Conservation (phyloP, 768 basidiomycete genomes). For the Mycena rebaudengoi region DNA sequence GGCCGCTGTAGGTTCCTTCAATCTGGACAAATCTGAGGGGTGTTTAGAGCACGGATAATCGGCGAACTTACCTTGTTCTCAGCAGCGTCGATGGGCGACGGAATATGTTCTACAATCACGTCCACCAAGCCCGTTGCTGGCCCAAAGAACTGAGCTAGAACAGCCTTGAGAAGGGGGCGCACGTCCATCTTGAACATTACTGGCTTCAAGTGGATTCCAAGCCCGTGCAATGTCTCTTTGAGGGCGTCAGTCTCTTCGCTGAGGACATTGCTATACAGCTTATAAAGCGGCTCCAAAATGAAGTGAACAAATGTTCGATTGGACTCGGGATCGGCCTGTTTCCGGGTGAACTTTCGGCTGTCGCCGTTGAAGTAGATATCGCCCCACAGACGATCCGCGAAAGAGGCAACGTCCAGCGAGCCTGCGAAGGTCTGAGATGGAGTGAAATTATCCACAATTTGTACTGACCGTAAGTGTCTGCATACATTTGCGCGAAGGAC, state of each 20-base stretch:
- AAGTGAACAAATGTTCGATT: constrained; percentile 94
- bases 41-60: neutral
- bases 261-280: constrained; percentile 93
- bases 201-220: constrained; percentile 89
- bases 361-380: constrained; percentile 94
- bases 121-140: constrained; percentile 90
- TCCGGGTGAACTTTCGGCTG: constrained; percentile 91
- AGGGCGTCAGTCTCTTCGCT: constrained; percentile 94
- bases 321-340: constrained; percentile 80
- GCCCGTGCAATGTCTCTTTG: constrained; percentile 75
- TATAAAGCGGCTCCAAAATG: constrained; percentile 95
- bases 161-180: constrained; percentile 90
- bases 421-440: constrained; percentile 42
- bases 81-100: constrained; percentile 74
- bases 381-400: constrained; percentile 95
- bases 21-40: constrained; percentile 53
- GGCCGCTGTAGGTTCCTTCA: constrained; percentile 87
- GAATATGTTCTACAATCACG: constrained; percentile 90
- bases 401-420: constrained; percentile 84
- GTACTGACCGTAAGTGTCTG: constrained; percentile 83
- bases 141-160: constrained; percentile 96
- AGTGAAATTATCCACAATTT: neutral
- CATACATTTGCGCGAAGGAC: constrained; percentile 97
- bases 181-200: constrained; percentile 99
- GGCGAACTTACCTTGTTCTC: constrained; percentile 62